Conservation (phyloP, 805 yeast species). For the Candida coquimbonensis region DNA sequence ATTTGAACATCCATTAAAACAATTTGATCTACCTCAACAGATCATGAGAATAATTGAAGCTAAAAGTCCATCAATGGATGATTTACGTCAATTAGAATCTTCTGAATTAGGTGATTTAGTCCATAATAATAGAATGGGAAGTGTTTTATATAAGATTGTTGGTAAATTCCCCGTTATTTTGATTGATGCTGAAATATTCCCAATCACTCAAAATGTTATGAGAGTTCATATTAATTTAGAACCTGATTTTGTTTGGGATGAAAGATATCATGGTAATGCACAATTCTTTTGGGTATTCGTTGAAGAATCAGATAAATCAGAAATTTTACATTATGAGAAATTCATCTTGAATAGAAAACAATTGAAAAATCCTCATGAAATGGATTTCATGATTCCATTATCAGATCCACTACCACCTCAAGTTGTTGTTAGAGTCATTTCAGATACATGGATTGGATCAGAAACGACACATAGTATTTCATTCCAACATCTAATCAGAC, state of each 20-base stretch:
- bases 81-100: constrained; percentile 62
- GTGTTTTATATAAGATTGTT: constrained; percentile 48
- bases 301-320: constrained; percentile 72
- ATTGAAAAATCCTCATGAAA: constrained; percentile 48
- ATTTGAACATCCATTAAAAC: constrained; percentile 82
- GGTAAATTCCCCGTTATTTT: constrained; percentile 69
- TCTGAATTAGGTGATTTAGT: constrained; percentile 85
- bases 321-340: constrained; percentile 76
- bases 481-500: constrained; percentile 84
- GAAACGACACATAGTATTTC: constrained; percentile 73
- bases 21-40: constrained; percentile 71
- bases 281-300: constrained; percentile 91
- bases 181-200: constrained; percentile 79
- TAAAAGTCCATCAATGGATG: constrained; percentile 63
- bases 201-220: constrained; percentile 82
- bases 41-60: constrained; percentile 55
- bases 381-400: constrained; percentile 91
- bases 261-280: constrained; percentile 68
- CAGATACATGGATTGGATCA: constrained; percentile 87
- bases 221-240: constrained; percentile 63
- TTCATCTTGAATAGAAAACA: constrained; percentile 59
- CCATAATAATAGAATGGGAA: constrained; percentile 74
- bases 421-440: constrained; percentile 66
- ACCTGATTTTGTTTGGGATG: constrained; percentile 86
- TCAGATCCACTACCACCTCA: constrained; percentile 89